These are phyloP conservation scores for Debaryomycetaceae sp. DNA, from an alignment of 1,139 yeast genomes.

Conservation along the genomic window DNA sequence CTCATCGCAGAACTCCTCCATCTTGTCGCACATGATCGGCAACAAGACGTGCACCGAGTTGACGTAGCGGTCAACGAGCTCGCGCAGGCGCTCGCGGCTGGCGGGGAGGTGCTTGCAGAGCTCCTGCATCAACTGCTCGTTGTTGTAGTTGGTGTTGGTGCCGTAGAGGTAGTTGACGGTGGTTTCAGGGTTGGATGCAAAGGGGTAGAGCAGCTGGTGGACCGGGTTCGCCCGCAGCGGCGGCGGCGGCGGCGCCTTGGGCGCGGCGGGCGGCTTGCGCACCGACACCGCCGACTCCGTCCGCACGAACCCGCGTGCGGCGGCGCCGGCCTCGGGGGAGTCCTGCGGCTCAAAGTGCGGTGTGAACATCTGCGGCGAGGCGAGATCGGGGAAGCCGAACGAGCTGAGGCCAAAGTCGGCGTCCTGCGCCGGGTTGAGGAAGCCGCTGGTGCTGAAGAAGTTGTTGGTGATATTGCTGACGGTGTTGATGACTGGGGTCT, in stretches of 20 bases:
- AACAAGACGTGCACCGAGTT: conserved; percentile 51
- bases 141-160: conserved; percentile 39
- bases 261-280: background rate
- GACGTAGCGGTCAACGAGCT: conserved; percentile 43
- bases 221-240: conserved; percentile 19
- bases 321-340: background rate
- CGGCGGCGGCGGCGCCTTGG: conserved; percentile 3
- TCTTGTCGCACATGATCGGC: conserved; percentile 40
- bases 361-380: conserved; percentile 5
- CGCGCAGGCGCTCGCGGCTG: conserved; percentile 44
- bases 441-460: conserved; percentile 28
- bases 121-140: conserved; percentile 33
- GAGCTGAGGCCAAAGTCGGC: conserved; percentile 30
- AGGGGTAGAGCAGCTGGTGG: conserved; percentile 23
- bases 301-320: background rate
- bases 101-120: conserved; percentile 31
- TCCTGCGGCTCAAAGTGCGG: no score
- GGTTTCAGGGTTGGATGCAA: conserved; percentile 35
- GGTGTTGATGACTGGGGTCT: conserved; percentile 29
- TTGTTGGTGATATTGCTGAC: conserved; percentile 31
- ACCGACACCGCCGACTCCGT: background rate
- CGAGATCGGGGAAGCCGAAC: conserved; percentile 23
- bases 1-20: conserved; percentile 40
- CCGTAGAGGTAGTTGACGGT: conserved; percentile 41
- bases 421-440: conserved; percentile 14